Evolutionary conservation across 2,329 filamentous ascomycete genomes (phyloP), one percentile per base, ranked within the genome.

Genomic region (Stagonosporopsis rhizophila): DNA sequence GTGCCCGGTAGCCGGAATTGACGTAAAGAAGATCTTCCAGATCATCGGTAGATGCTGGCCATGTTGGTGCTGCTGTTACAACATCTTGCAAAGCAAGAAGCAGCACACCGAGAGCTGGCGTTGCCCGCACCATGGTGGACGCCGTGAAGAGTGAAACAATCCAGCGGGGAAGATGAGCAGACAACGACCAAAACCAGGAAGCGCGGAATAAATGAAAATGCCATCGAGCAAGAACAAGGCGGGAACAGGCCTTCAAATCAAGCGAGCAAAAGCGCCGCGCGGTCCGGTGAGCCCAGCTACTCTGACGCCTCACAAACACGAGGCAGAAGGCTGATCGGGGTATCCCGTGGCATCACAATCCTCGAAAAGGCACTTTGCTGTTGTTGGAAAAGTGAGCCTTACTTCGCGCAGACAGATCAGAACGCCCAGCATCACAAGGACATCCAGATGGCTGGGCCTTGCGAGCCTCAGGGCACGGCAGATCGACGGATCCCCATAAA

Each of bases 21-120:
- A 87, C 82, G 66, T 82, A 86, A 78, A 88, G 84, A 61, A 87
- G 82, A 70, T 87, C 85, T 71, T 88, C 86, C 56, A 88, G 75
- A 68, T 88, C 85, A 64, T 88, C 86, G 17, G 80, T 80, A 12
- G 78, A 66, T 2, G 83, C 81, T 2, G 86, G 86, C 86, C 86
- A 88, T 65, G 85, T 88, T 28, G 82, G 83, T 60, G 83, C 81
- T 22, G 83, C 80, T 37, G 34, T 30, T 14, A 40, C 54, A 20
- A 23, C 46, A 41, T 62, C 54, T 34, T 65, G 56, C 17, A 56
- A 52, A 15, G 48, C 47, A 25, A 64, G 48, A 4, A 65, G 23
- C 12, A 64, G 48, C n/a, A 44, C 44, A 44, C 37, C 19, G 6
- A 52, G 42, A 23, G 39, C 38, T 39, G 54, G 20, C 4, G 47